Conservation (phyloP, 306 rosid genomes). For the Abrus precatorius region DNA sequence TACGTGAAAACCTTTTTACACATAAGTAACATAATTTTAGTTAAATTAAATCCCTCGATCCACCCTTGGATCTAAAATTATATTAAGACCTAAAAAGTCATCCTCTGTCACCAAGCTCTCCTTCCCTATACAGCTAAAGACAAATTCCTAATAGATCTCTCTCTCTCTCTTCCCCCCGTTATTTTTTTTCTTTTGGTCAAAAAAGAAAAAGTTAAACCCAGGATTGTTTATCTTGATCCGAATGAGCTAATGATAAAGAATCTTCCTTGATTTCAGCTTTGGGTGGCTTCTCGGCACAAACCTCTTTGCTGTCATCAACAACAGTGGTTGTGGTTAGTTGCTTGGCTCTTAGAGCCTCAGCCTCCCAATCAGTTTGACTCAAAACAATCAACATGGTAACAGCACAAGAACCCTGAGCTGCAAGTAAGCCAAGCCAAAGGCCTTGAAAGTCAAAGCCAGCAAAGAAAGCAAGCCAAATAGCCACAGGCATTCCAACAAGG, state of each 20-base stretch:
- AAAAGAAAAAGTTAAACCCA: constrained; percentile 56
- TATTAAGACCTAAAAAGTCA: constrained; percentile 20
- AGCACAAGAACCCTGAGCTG: constrained; percentile 86
- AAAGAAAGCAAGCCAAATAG: constrained; percentile 69
- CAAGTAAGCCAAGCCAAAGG: constrained; percentile 86
- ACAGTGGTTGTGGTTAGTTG: constrained; percentile 59
- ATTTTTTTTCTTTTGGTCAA: constrained; percentile 45
- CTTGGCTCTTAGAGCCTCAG: constrained; percentile 72
- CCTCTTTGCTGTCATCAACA: constrained; percentile 50
- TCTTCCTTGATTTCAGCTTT: constrained; percentile 60
- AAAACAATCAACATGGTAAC: constrained; percentile 82
- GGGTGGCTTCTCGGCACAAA: constrained; percentile 47
- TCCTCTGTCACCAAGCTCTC: constrained; percentile 40
- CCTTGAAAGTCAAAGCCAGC: constrained; percentile 81
- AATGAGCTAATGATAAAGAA: constrained; percentile 50
- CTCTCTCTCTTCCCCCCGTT: background rate
- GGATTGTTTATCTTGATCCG: constrained; percentile 51
- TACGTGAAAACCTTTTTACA: background rate
- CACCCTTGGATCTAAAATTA: constrained; percentile 9
- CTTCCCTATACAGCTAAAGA: constrained; percentile 55
- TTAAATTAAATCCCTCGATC: constrained; percentile 40
- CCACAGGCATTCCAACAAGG: constrained; percentile 93
- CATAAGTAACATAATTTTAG: constrained; percentile 22
- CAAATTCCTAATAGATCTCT: constrained; percentile 19
- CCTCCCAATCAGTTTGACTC: constrained; percentile 74